Conservation (phyloP, 805 yeast genomes). For the Maudiozyma pseudohumilis region DNA sequence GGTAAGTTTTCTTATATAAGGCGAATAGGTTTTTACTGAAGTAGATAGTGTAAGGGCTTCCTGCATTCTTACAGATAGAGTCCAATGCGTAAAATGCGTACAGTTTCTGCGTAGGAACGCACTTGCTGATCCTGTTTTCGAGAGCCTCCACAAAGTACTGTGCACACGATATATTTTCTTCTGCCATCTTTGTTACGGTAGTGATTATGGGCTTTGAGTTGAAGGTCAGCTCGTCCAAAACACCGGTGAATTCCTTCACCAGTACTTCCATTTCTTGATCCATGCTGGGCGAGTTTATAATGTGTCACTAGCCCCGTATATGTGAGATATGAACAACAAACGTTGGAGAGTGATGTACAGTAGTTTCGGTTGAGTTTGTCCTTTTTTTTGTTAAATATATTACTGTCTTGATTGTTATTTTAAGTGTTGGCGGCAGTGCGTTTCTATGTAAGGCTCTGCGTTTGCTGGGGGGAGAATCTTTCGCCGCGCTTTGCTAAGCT, state of each 20-base stretch:
- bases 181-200: constrained; percentile 74
- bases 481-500: too few species aligned
- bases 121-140: constrained; percentile 60
- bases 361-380: background rate
- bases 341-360: background rate
- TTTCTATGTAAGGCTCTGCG: too few species aligned
- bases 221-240: constrained; percentile 68
- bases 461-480: too few species aligned
- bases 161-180: constrained; percentile 71
- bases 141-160: constrained; percentile 67
- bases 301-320: background rate
- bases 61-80: constrained; percentile 84
- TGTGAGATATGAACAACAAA: too few species aligned
- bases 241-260: constrained; percentile 53
- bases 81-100: constrained; percentile 79
- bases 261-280: constrained; percentile 28
- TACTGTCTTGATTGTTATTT: too few species aligned
- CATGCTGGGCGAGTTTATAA: constrained; percentile 7
- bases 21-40: constrained; percentile 54
- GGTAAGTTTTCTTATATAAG: constrained; percentile 65
- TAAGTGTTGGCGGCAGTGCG: too few species aligned
- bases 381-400: background rate
- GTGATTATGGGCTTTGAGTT: constrained; percentile 87
- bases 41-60: constrained; percentile 80
- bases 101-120: constrained; percentile 76